Base-by-base conservation (phyloP, 257 asterid species). In the Fraxinus anomala region DNA sequence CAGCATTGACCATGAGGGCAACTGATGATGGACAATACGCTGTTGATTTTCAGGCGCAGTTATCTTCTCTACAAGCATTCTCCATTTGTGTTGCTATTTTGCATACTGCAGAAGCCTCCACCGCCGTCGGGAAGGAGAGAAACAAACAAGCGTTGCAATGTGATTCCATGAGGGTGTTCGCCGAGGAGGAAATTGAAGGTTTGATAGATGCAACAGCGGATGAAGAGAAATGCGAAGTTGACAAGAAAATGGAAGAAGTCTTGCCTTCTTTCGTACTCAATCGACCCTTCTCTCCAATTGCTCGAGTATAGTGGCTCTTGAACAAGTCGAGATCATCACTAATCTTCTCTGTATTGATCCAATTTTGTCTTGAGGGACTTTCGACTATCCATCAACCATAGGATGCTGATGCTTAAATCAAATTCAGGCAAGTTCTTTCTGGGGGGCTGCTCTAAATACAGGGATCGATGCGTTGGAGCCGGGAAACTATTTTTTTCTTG, bases 251-350 rank as follows among this genome's bases (percentile, higher is more conserved):
- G 81, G 94, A 83, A 73, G 88, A 85, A 78, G 85, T 66, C 4
- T 19, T 90, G 80, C 90, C 96, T 49, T 91, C 96, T 79, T 93
- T 95, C 39, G 82, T 82, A 3, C 70, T 91, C 76, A 87, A 90
- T 76, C 98, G 98, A 13, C 98, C 98, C 0, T 95, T 95, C 84
- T 95, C 99, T 79, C 98, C 99, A 2, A 93, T 95, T 70, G 85
- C 89, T 81, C 89, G 99, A 59, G 98, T 89, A 10, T 94, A 92
- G 51, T 13, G 12, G 73, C 51, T 79, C 59, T 69, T 61, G 39
- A 73, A 54, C n/a, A 40, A 68, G 68, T 67, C 31, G 31, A 42
- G 4, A 42, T 12, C 17, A 3, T 11, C 5, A 13, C 17, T 12
- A 42, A 42, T 42, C 51, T 42, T 42, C 51, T 42, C 17, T 42